Evolutionary conservation across 208 protist species (phyloP).

Genomic region (Leishmania guyanensis): DNA sequence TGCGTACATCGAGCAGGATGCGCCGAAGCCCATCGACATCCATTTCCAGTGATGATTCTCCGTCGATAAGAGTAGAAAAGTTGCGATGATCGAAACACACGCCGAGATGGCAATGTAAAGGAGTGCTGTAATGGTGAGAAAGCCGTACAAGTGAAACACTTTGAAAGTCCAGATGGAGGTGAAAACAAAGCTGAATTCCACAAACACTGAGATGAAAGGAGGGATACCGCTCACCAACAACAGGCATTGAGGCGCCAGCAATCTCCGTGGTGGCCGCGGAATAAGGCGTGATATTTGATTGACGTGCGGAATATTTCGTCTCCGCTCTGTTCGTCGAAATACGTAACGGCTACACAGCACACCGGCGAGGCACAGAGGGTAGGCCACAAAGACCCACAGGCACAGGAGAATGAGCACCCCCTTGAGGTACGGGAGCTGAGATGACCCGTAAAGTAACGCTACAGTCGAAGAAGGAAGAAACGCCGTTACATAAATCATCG

Average conservation of each 20-base stretch:
- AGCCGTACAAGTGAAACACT: constrained; percentile 96
- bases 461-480: constrained; percentile 2
- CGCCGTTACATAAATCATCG: background rate
- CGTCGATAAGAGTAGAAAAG: constrained; percentile 93
- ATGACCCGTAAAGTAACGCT: constrained; percentile 55
- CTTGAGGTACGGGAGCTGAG: constrained; percentile 58
- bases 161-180: constrained; percentile 97
- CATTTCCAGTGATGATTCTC: constrained; percentile 96
- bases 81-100: constrained; percentile 88
- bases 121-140: constrained; percentile 91
- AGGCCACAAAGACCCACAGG: constrained; percentile 81
- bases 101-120: constrained; percentile 91
- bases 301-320: constrained; percentile 73
- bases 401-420: constrained; percentile 57
- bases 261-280: constrained; percentile 75
- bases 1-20: constrained; percentile 83
- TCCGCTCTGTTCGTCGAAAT: constrained; percentile 29
- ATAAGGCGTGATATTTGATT: constrained; percentile 93
- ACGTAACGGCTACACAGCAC: constrained; percentile 82
- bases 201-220: constrained; percentile 95
- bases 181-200: constrained; percentile 96
- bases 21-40: constrained; percentile 87
- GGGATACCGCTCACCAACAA: constrained; percentile 89
- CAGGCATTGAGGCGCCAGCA: constrained; percentile 31
- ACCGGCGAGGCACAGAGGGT: constrained; percentile 90